These are phyloP conservation scores for Porogramme epimiltina DNA, from an alignment of 1,284 basidiomycete genomes.

Conservation along the genomic window DNA sequence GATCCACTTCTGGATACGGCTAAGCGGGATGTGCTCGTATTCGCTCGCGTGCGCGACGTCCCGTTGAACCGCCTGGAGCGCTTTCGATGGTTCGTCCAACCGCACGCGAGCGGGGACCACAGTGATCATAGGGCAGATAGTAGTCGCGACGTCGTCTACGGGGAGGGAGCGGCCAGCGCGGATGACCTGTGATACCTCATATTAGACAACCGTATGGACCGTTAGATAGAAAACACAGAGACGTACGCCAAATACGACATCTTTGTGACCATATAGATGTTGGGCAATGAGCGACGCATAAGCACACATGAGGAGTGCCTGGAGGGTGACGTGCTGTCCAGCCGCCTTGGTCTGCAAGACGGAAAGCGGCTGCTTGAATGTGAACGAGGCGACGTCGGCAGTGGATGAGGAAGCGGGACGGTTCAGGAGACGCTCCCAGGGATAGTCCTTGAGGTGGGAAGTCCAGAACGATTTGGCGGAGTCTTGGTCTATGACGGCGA, in stretches of 20 bases:
- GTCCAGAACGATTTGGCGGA: slow-evolving; percentile 42
- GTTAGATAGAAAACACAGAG: background rate
- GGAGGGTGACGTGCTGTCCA: slow-evolving; percentile 42
- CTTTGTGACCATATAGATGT: slow-evolving; percentile 30
- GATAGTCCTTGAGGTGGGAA: slow-evolving; percentile 35
- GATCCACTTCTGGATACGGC: slow-evolving; percentile 49
- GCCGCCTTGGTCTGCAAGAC: slow-evolving; percentile 36
- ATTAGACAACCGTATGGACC: no score
- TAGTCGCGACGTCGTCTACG: slow-evolving; percentile 40
- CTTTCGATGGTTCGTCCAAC: slow-evolving; percentile 26
- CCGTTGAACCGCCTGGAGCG: slow-evolving; percentile 39
- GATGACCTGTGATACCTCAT: slow-evolving; percentile 37
- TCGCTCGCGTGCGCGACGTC: slow-evolving; percentile 40
- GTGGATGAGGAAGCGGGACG: slow-evolving; percentile 13
- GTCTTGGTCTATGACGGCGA: slow-evolving; percentile 32
- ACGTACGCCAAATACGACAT: slow-evolving; percentile 49
- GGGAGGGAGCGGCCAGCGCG: slow-evolving; percentile 49
- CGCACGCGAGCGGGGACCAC: slow-evolving; percentile 45
- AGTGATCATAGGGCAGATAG: slow-evolving; percentile 43
- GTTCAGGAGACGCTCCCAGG: slow-evolving; percentile 33
- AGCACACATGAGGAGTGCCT: slow-evolving; percentile 43
- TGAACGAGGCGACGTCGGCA: slow-evolving; percentile 22
- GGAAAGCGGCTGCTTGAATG: slow-evolving; percentile 32
- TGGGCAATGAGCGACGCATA: slow-evolving; percentile 38
- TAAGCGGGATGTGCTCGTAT: slow-evolving; percentile 46